Conservation (phyloP, 2,329 filamentous ascomycete genomes). For the Penicillium sp. region DNA sequence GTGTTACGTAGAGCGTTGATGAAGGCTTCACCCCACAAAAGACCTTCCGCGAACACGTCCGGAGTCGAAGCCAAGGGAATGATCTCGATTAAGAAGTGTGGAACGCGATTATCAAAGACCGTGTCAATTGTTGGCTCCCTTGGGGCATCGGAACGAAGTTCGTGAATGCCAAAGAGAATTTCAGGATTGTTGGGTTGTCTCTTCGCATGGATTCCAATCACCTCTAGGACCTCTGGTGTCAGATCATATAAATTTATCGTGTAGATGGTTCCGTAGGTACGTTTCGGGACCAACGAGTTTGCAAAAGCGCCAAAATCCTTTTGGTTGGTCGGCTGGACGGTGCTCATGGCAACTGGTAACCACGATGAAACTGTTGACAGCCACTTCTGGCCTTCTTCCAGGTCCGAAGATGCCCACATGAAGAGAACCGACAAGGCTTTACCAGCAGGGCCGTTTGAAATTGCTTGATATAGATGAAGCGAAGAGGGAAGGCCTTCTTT, state of each 20-base stretch:
- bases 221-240: slow-evolving; percentile 30
- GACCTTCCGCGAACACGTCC: slow-evolving; percentile 5
- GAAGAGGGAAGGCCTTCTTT: slow-evolving; percentile 24
- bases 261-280: slow-evolving; percentile 16
- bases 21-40: slow-evolving; percentile 15
- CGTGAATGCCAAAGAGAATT: slow-evolving; percentile 37
- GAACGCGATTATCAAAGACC: slow-evolving; percentile 35
- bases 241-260: slow-evolving; percentile 30
- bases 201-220: slow-evolving; percentile 31
- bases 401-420: slow-evolving; percentile 41
- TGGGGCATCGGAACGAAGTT: slow-evolving; percentile 30
- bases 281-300: slow-evolving; percentile 24
- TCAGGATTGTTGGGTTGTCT: slow-evolving; percentile 29
- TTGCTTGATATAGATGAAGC: slow-evolving; percentile 31
- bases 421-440: slow-evolving; percentile 33
- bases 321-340: slow-evolving; percentile 27
- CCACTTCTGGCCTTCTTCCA: slow-evolving; percentile 35
- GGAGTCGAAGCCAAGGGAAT: slow-evolving; percentile 30
- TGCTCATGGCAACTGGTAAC: slow-evolving; percentile 33
- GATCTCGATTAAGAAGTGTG: slow-evolving; percentile 46
- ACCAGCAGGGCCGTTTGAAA: slow-evolving; percentile 38
- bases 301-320: slow-evolving; percentile 21
- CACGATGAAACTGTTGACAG: slow-evolving; percentile 35
- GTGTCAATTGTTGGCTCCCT: slow-evolving; percentile 23
- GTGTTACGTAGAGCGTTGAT: slow-evolving; percentile 25